phyloP scores from a whole-genome alignment of 345 rosid genomes.

The Noccaea bulbosa region DNA sequence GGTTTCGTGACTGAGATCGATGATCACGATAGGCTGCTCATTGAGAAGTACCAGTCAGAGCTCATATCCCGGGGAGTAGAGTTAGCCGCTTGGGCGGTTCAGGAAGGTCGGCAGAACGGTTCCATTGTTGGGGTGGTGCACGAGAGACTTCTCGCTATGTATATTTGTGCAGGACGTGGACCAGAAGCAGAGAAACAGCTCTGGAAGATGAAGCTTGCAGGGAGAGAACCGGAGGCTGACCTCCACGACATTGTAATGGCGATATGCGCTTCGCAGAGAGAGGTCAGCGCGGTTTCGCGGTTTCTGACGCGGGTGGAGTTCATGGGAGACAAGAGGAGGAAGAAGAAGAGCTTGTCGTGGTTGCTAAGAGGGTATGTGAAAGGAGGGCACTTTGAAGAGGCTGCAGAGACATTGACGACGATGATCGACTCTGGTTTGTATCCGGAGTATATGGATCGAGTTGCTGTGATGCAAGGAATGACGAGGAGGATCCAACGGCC shows the following conservation, averaged over 20 bases:
- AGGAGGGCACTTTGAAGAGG: constrained; percentile 83
- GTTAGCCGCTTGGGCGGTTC: constrained; percentile 72
- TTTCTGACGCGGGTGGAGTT: constrained; percentile 63
- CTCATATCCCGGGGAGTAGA: constrained; percentile 65
- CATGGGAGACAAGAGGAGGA: constrained; percentile 48
- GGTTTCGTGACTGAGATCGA: constrained; percentile 68
- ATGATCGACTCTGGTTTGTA: constrained; percentile 79
- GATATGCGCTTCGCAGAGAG: constrained; percentile 84
- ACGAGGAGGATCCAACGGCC: constrained; percentile 69
- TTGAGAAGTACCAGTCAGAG: constrained; percentile 72
- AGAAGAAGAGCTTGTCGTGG: constrained; percentile 80
- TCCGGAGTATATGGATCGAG: constrained; percentile 88
- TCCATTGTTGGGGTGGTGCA: constrained; percentile 68
- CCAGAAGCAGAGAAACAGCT: constrained; percentile 84
- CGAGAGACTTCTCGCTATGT: constrained; percentile 91
- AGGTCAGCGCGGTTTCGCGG: constrained; percentile 58
- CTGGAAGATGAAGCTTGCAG: constrained; percentile 89
- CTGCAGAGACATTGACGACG: constrained; percentile 62
- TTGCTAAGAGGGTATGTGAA: constrained; percentile 82
- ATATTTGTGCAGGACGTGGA: constrained; percentile 85
- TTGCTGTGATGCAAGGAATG: constrained; percentile 85
- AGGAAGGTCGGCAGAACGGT: constrained; percentile 55
- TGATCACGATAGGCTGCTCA: constrained; percentile 51
- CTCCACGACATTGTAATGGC: constrained; percentile 85
- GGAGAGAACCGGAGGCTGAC: constrained; percentile 79